Evolutionary conservation across 164 flowering plant species (phyloP), one percentile per base, ranked within the genome.

Genomic region (Magnolia kwangsiensis): DNA sequence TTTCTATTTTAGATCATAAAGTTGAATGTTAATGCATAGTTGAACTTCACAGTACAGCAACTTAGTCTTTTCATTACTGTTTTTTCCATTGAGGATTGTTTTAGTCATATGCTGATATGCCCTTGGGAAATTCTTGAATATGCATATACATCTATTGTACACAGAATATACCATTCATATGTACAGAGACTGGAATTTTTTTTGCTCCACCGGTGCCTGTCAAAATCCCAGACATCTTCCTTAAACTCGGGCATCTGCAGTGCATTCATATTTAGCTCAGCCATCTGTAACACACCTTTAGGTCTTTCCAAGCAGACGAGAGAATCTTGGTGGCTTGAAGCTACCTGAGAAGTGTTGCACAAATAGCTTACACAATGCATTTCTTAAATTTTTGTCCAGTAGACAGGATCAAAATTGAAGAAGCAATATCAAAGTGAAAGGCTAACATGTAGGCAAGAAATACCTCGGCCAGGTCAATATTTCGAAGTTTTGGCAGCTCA

Each of bases 171-270:
- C 98, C 98, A 94, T 77, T 88, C 82, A 81, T 90, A 92, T 78
- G 92, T 80, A 73, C 88, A 89, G 72, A 94, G 86, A 78, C 73
- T 82, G 67, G 96, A 88, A 84, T 58, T 83, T 81, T 86, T 91
- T 63, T 81, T 86, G 69, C 90, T 82, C 98, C 94, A 92, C 45
- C 79, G 80, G 81, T 88, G 84, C 72, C 79, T 77, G 7, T 82
- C 77, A 81, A 76, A 86, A 80, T 92, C 90, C 95, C 98, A 91
- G 65, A 82, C 74, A 80, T 89, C 90, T 73, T 85, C 85, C 69
- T 78, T 84, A 76, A 75, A 74, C 69, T 84, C 86, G 61, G 85
- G 82, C 75, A 61, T 1, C 24, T 24, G 55, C 8, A 11, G 16
- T 20, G 76, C 31, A 63, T 50, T 11, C 59, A 45, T n/a, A 19